Base-by-base conservation (phyloP, 1,139 yeast genomes). In the Insectozyma bohioensis region DNA sequence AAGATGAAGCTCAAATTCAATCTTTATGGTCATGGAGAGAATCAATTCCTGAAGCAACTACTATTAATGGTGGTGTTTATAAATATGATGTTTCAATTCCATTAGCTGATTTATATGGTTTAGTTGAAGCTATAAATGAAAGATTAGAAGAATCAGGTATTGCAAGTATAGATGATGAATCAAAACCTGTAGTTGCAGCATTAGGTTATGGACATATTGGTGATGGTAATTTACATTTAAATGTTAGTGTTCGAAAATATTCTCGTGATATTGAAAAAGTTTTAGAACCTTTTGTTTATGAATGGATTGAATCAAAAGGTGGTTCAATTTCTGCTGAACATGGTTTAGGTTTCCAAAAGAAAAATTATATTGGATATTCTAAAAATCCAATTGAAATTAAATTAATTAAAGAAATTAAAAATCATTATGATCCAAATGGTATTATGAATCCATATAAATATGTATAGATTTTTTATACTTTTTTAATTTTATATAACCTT, bases 271-370 rank as follows among this genome's bases (percentile, higher is more conserved):
- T 90, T 36, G 97, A 90, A 62, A 63, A 72, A 35, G 76, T 73
- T 2, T 71, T 92, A 42, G 97, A 92, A 61, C 97, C 97, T 25
- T 90, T 83, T 62, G 92, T 92, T 18, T 92, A 87, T 52, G 95
- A 92, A 63, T 88, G 92, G 85, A 85, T 92, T 41, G 71, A 75
- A 35, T 50, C 61, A 20, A 74, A 80, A 41, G 63, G 79, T 26
- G 98, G 98, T 19, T 87, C 97, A 1, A 82, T 92, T 33, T 84
- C 95, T 40, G 98, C 97, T 26, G 98, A 92, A 60, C 98, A 92
- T 58, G 98, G 98, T 4, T 71, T 92, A 41, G 98, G 98, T 1
- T 85, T 92, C 75, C 96, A 90, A 54, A 92, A 92, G 81, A 85
- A 84, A 49, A 83, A 85, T 53, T 92, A 85, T 57, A 74, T 90